Evolutionary conservation across 805 yeast species (phyloP).

Genomic region (Cyberlindnera misumaiensis): DNA sequence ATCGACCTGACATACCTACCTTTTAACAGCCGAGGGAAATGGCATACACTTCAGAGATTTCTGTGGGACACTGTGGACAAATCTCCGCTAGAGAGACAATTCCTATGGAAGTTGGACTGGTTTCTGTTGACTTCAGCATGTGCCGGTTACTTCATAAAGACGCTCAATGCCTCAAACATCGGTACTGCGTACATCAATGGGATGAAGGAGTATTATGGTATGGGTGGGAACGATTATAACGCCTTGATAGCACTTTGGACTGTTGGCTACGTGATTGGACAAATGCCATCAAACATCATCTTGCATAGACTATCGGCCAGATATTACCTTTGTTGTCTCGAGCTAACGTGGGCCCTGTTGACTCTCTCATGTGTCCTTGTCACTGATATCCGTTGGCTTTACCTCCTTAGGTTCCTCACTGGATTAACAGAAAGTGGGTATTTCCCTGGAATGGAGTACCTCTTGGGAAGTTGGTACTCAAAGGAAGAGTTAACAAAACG

Average conservation of each 20-base stretch:
- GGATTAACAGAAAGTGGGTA: slow-evolving; percentile 39
- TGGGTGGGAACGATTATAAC: slow-evolving; percentile 36
- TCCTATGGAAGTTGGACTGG: slow-evolving; percentile 4
- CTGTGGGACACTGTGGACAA: slow-evolving; percentile 2
- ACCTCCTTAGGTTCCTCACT: slow-evolving; percentile 28
- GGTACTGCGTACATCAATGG: slow-evolving; percentile 22
- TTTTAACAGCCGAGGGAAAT: too few species aligned
- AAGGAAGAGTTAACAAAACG: slow-evolving; percentile 27
- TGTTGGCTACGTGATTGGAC: slow-evolving; percentile 44
- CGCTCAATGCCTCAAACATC: slow-evolving; percentile 5
- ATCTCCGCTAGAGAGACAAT: slow-evolving; percentile 2
- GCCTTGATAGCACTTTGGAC: slow-evolving; percentile 37
- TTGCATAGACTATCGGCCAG: slow-evolving; percentile 31
- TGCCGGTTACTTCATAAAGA: slow-evolving; percentile 6
- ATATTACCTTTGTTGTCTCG: slow-evolving; percentile 35
- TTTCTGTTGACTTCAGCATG: slow-evolving; percentile 5
- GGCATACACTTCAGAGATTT: neutral
- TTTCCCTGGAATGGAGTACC: slow-evolving; percentile 24
- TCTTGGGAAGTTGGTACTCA: slow-evolving; percentile 26
- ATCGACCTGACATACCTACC: neutral
- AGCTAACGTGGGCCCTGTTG: slow-evolving; percentile 35
- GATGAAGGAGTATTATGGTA: slow-evolving; percentile 34
- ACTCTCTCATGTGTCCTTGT: slow-evolving; percentile 20
- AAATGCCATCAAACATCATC: slow-evolving; percentile 36
- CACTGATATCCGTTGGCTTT: slow-evolving; percentile 18